Percentiles rank a stretch among this genome's conserved stretches.
These are phyloP conservation scores for Madurella mycetomatis DNA, from an alignment of 2,329 filamentous ascomycete species.

Conservation along the genomic window DNA sequence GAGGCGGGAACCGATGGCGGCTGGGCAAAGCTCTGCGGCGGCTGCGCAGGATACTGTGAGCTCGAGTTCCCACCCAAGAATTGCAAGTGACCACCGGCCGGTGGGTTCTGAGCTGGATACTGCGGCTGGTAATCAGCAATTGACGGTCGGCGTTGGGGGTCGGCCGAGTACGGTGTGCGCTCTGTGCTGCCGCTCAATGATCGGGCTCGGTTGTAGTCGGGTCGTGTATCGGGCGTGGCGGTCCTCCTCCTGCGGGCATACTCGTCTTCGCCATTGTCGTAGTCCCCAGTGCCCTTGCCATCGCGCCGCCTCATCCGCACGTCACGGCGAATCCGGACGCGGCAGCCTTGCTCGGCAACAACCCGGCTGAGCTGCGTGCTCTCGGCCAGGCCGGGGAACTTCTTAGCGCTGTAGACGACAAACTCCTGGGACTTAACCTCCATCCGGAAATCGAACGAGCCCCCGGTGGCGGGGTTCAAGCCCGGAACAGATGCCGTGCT, in stretches of 20 bases:
- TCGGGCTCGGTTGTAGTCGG: conserved; percentile 29
- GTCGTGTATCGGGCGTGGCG: conserved; percentile 30
- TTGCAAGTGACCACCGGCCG: conserved; percentile 26
- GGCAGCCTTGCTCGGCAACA: conserved; percentile 93
- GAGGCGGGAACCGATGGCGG: conserved; percentile 32
- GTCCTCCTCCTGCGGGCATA: conserved; percentile 31
- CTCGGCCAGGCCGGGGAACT: conserved; percentile 89
- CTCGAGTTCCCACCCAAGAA: conserved; percentile 25
- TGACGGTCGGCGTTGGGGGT: conserved; percentile 32
- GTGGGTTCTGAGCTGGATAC: conserved; percentile 24
- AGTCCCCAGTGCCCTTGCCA: conserved; percentile 30
- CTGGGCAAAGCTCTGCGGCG: conserved; percentile 23
- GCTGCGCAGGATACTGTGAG: conserved; percentile 25
- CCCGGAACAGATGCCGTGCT: conserved; percentile 32
- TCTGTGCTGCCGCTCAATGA: conserved; percentile 33
- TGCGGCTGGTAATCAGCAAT: conserved; percentile 31
- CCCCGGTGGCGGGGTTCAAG: conserved; percentile 33
- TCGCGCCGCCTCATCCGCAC: conserved; percentile 49
- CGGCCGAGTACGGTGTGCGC: conserved; percentile 29
- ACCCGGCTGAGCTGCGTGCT: conserved; percentile 85
- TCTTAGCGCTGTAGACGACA: conserved; percentile 92
- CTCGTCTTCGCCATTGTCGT: conserved; percentile 30
- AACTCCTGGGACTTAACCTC: conserved; percentile 87
- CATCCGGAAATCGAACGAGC: conserved; percentile 75
- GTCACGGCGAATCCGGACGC: conserved; percentile 90